phyloP scores from a whole-genome alignment of 2,329 filamentous ascomycete genomes.

The Colletotrichum limetticola region DNA sequence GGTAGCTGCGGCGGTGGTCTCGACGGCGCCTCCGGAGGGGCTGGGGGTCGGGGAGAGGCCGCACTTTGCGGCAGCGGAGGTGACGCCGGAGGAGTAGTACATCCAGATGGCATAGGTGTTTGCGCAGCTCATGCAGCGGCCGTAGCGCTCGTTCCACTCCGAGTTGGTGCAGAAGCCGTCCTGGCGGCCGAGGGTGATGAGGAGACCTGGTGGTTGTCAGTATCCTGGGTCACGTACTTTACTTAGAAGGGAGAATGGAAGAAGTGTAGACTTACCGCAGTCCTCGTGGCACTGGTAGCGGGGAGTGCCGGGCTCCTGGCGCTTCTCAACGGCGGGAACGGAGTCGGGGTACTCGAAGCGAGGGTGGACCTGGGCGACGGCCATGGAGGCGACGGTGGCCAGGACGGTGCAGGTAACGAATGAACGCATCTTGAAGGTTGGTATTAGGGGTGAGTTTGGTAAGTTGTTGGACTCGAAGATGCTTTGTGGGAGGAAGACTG shows the following conservation, averaged over 20 bases:
- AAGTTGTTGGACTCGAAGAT: not conserved
- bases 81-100: slow-evolving; percentile 52
- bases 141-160: slow-evolving; percentile 52
- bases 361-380: slow-evolving; percentile 14
- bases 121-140: slow-evolving; percentile 54
- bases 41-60: slow-evolving; percentile 21
- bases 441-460: not conserved
- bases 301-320: slow-evolving; percentile 57
- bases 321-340: slow-evolving; percentile 44
- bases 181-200: slow-evolving; percentile 49
- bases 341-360: slow-evolving; percentile 27
- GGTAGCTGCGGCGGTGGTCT: slow-evolving; percentile 9
- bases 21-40: slow-evolving; percentile 22
- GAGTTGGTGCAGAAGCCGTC: slow-evolving; percentile 49
- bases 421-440: slow-evolving; percentile 29
- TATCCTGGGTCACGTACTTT: too few relatives aligned
- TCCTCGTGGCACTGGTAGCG: slow-evolving; percentile 58
- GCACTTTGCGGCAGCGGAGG: slow-evolving; percentile 41
- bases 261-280: slow-evolving; percentile 50
- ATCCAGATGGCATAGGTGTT: slow-evolving; percentile 56
- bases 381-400: slow-evolving; percentile 28
- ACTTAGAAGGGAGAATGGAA: too few relatives aligned
- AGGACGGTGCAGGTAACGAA: slow-evolving; percentile 31
- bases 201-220: not conserved
- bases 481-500: slow-evolving; percentile 16